Evolutionary conservation across 441 rosid genomes (phyloP).

Genomic region (Populus trichocarpa): DNA sequence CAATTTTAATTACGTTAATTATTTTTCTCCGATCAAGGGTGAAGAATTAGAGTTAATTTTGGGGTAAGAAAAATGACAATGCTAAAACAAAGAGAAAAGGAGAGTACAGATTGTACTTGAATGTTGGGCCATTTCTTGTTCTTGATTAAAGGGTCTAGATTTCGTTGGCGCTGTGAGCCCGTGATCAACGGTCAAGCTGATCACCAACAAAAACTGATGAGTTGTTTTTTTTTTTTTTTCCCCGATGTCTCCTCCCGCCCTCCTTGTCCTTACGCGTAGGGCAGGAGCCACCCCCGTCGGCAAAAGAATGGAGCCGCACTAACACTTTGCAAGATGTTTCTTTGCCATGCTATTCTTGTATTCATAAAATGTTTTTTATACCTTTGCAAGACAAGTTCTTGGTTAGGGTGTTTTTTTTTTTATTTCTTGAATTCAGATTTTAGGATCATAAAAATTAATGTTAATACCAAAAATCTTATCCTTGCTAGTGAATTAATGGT

Average conservation of each 20-base stretch:
- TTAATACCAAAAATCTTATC: no score
- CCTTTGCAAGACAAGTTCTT: not conserved
- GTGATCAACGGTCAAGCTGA: constrained; percentile 34
- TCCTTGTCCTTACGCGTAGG: constrained; percentile 31
- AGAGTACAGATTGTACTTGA: constrained; percentile 7
- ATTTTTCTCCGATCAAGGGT: no score
- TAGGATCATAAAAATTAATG: no score
- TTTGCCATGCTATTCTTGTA: not conserved
- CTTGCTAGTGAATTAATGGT: no score
- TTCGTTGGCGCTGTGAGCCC: constrained; percentile 18
- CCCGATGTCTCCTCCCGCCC: constrained; percentile 4
- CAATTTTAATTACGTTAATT: no score
- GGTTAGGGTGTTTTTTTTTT: no score
- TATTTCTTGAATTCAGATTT: no score
- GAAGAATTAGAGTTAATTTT: not conserved
- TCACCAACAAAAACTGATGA: not conserved
- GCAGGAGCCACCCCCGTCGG: constrained; percentile 28
- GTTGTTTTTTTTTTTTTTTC: not conserved
- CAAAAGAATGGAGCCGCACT: constrained; percentile 29
- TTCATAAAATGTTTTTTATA: no score
- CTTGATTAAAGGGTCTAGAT: constrained; percentile 12
- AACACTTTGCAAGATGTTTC: not conserved
- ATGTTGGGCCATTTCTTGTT: not conserved
- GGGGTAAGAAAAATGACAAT: not conserved
- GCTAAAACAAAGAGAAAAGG: not conserved